phyloP scores from a whole-genome alignment of 805 yeast species.

The Metschnikowia sp. region DNA sequence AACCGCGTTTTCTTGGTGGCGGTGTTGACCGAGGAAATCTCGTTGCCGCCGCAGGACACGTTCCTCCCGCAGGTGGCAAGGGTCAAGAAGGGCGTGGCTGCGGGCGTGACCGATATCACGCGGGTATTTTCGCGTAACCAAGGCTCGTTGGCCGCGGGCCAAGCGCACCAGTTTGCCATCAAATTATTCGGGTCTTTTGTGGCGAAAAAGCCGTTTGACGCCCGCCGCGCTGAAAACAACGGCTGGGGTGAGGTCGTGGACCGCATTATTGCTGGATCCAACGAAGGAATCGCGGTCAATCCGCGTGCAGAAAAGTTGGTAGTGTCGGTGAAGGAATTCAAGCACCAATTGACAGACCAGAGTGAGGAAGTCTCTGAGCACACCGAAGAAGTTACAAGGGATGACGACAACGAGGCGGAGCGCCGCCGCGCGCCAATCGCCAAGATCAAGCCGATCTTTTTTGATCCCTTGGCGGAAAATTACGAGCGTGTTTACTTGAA shows the following conservation, averaged over 20 bases:
- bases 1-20: conserved; percentile 75
- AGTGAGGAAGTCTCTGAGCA: conserved; percentile 2
- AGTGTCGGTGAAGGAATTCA: conserved; percentile 71
- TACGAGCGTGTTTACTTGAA: conserved; percentile 60
- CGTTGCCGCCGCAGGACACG: conserved; percentile 34
- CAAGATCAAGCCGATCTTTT: conserved; percentile 61
- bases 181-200: conserved; percentile 70
- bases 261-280: conserved; percentile 71
- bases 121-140: conserved; percentile 66
- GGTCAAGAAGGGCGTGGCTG: conserved; percentile 77
- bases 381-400: not conserved
- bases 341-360: conserved; percentile 37
- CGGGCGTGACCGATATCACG: conserved; percentile 83
- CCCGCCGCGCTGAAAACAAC: conserved; percentile 34
- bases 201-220: conserved; percentile 35
- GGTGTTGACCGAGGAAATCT: conserved; percentile 66
- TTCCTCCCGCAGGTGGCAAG: conserved; percentile 31
- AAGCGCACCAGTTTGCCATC: conserved; percentile 67
- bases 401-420: conserved; percentile 12
- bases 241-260: conserved; percentile 92
- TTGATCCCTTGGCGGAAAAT: conserved; percentile 57
- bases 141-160: conserved; percentile 58
- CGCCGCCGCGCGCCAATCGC: conserved; percentile 51
- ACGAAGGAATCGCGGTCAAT: conserved; percentile 73
- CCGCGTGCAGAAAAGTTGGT: conserved; percentile 74